These are phyloP conservation scores for Camellia sinensis DNA, from an alignment of 148 eudicot genomes.

Conservation along the genomic window DNA sequence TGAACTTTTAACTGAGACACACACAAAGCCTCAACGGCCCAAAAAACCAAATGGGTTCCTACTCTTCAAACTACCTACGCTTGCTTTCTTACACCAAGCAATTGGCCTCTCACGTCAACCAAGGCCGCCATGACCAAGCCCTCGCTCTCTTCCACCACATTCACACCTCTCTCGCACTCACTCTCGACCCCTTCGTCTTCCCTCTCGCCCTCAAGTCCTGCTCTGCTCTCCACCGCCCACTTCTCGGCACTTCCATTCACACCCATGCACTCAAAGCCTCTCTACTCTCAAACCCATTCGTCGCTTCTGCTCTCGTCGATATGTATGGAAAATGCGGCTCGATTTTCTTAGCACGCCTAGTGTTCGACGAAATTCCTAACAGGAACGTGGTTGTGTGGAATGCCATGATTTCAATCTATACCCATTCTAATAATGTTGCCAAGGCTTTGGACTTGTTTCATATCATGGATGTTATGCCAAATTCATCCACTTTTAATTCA, in stretches of 20 bases:
- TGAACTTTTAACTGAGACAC: no score
- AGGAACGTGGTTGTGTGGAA: conserved; percentile 52
- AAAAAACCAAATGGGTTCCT: conserved; percentile 23
- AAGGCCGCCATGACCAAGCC: conserved; percentile 42
- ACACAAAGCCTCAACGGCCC: no score
- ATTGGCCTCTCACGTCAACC: conserved; percentile 42
- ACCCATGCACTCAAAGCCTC: conserved; percentile 36
- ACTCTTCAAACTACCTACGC: conserved; percentile 40
- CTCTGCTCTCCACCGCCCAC: conserved; percentile 27
- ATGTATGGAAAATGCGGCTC: conserved; percentile 49
- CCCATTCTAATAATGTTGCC: conserved; percentile 25
- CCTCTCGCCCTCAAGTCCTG: conserved; percentile 56
- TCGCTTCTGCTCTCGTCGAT: conserved; percentile 41
- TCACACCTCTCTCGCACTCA: conserved; percentile 32
- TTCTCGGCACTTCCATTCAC: conserved; percentile 39
- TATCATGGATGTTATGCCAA: conserved; percentile 40
- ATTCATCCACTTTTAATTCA: conserved; percentile 43
- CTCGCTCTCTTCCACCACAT: conserved; percentile 43
- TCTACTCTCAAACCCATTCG: conserved; percentile 42
- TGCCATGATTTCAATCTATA: conserved; percentile 46
- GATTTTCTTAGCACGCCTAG: conserved; percentile 27
- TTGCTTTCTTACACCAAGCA: conserved; percentile 42
- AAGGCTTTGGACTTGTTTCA: conserved; percentile 43
- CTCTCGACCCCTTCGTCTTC: conserved; percentile 50
- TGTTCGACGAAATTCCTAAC: conserved; percentile 47